Evolutionary conservation across 306 rosid genomes (phyloP).

Genomic region (Heteromeles arbutifolia): DNA sequence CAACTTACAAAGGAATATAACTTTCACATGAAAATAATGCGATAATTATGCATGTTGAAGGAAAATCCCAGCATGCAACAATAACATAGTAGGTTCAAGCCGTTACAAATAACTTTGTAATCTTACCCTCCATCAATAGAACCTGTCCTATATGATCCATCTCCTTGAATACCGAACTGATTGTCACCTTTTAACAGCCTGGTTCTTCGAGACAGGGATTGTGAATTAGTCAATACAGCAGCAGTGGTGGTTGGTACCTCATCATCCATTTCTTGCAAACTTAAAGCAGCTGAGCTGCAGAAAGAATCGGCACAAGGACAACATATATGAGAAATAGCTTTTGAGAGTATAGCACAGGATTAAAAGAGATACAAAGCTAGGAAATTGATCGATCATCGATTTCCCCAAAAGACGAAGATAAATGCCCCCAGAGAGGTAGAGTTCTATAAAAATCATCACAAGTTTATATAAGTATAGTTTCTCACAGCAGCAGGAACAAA

Average conservation of each 20-base stretch:
- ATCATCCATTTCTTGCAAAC: constrained; percentile 66
- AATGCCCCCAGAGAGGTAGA: neutral
- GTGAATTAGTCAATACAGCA: constrained; percentile 62
- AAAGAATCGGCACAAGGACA: constrained; percentile 24
- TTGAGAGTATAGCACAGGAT: neutral
- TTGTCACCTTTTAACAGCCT: constrained; percentile 74
- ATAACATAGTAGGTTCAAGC: constrained; percentile 2
- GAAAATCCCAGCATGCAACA: neutral
- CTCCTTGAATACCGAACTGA: constrained; percentile 52
- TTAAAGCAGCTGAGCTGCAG: constrained; percentile 64
- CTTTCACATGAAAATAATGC: neutral
- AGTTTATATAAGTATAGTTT: neutral
- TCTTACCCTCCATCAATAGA: constrained; percentile 86
- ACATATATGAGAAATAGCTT: neutral
- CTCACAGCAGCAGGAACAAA: neutral
- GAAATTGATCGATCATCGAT: neutral
- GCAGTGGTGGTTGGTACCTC: constrained; percentile 87
- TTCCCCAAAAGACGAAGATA: neutral
- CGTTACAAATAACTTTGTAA: constrained; percentile 20
- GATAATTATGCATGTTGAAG: neutral
- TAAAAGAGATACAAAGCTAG: neutral
- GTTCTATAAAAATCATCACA: neutral
- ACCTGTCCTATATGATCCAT: constrained; percentile 65
- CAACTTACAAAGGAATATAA: neutral
- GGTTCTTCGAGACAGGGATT: constrained; percentile 89